Evolutionary conservation across 495 filamentous ascomycete species (phyloP).

Genomic region (Neurospora tetrasperma): DNA sequence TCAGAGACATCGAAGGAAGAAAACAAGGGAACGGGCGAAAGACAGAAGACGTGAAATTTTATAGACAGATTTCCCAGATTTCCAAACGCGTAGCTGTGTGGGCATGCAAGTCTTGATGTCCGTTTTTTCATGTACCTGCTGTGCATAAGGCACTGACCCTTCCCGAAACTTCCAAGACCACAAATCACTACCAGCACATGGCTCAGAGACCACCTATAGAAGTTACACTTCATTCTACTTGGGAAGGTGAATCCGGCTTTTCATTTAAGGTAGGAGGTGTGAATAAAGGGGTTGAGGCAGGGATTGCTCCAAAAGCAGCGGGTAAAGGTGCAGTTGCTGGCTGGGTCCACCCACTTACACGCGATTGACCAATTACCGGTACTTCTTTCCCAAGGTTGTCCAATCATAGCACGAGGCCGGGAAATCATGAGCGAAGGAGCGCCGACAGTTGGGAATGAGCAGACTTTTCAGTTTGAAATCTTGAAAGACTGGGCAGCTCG

Average conservation of each 20-base stretch:
- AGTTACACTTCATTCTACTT: no score
- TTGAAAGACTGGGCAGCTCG: neutral
- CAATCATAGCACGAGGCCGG: neutral
- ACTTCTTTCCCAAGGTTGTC: neutral
- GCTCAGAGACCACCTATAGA: no score
- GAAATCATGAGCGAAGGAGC: neutral
- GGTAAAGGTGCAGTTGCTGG: neutral
- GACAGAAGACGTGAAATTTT: no score
- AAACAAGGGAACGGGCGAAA: no score
- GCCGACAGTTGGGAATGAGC: neutral
- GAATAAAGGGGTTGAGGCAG: neutral
- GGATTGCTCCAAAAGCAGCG: neutral
- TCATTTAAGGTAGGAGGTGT: neutral
- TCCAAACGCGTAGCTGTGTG: no score
- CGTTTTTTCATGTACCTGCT: no score
- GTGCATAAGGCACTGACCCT: no score
- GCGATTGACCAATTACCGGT: neutral
- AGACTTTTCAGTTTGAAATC: neutral
- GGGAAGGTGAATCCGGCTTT: neutral
- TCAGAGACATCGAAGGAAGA: no score
- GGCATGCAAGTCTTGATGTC: no score
- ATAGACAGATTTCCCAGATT: no score
- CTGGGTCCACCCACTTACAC: neutral
- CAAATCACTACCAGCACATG: no score
- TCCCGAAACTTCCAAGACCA: no score